Evolutionary conservation across 495 filamentous ascomycete species (phyloP), one percentile per base, ranked within the genome.

Genomic region (Glarea lozoyensis): DNA sequence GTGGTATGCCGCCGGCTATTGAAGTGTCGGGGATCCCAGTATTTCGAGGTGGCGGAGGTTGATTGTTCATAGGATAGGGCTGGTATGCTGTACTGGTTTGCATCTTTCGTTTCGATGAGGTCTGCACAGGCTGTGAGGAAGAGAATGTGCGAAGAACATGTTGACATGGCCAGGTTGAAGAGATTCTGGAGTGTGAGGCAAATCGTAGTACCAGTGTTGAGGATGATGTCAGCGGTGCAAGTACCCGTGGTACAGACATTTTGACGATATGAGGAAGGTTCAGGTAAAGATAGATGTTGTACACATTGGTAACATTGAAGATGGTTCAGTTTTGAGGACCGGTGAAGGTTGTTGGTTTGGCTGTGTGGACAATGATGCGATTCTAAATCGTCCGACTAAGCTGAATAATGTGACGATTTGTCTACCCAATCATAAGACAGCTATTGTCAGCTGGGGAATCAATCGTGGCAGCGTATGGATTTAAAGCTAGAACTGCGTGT

Each of bases 51-150:
- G 32, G 32, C 7, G 78, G 72, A 25, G 82, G 78, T 39, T 73
- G 72, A 4, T 73, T 65, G 3, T 78, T 67, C 13, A 94, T 66
- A 9, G 75, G 66, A 53, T 86, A 82, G 18, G 88, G 83, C 45
- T 81, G 84, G 62, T 88, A 88, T 48, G 83, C 75, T 23, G 84
- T 79, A 4, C 75, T 74, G n/a, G 82, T 80, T 52, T 82, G 78
- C 54, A 86, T 73, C 36, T 78, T 78, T 37, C 81, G 69, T 53
- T 77, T 77, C 17, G 71, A 76, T 15, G 76, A 75, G 36, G 68
- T 67, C 45, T 75, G 63, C 50, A 60, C 62, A 50, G 64, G 64
- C 51, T 56, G 66, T 59, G 65, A 61, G 6, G 83, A 78, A 29
- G 83, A 84, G 68, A 88, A 88, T 36, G 67, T 67, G 36, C 82